Evolutionary conservation across 129 eudicot species (phyloP), one percentile per base, ranked within the genome.

Genomic region (Scalesia atractyloides): DNA sequence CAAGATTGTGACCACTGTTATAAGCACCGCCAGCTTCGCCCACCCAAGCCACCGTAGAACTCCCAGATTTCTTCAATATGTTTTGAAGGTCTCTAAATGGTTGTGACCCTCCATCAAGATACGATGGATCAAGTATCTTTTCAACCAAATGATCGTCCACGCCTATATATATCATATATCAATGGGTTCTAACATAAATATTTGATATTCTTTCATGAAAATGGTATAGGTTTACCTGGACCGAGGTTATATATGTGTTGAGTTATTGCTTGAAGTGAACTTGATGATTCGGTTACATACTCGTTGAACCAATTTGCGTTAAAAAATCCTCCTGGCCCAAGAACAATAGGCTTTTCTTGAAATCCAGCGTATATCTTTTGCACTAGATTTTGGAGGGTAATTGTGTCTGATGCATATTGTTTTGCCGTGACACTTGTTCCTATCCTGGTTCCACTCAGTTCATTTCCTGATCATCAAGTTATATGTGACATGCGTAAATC

Each of bases 1-100:
- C 86, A 61, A 76, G 72, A 73, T 81, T 85, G 76, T 86, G 91
- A 68, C 97, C 97, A 34, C 97, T 90, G 49, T 87, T 90, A 49
- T 87, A 90, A 47, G 97, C 97, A 37, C 97, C 94, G 26, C 94
- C 95, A 0, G 97, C 80, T 76, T 90, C 94, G 48, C 97, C 89
- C 46, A 90, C 89, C 94, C 97, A 90, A 1, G 97, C 89, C 17
- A 78, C 81, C 2, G 89, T 20, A 79, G 81, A 87, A 53, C 86
- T 87, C 33, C 81, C 71, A 14, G 73, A 77, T 26, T n/a, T 33
- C 56, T 77, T 60, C 24, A 83, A 64, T 37, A 73, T 74, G 48
- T 17, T 80, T 1, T 80, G 60, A 64, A 85, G 66, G 52, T 87
- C 88, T 61, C 80, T 79, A 64, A 71, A 83, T 8, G 91, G 83